These are phyloP conservation scores for Flaveria bidentis DNA, from an alignment of 129 eudicot genomes.

Conservation along the genomic window DNA sequence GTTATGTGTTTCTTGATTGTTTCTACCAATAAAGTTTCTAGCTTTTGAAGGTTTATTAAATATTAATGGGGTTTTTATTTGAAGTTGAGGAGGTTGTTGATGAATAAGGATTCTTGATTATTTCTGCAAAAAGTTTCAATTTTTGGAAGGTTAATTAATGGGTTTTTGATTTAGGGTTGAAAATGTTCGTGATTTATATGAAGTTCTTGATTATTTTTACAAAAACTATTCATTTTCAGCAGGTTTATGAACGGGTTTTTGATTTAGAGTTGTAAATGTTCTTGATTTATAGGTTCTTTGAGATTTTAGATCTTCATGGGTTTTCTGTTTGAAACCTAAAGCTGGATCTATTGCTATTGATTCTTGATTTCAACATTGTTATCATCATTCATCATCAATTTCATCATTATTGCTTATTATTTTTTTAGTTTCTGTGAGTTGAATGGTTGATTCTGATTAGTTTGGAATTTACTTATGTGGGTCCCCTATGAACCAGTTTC, in stretches of 20 bases:
- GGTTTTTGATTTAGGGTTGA: neutral
- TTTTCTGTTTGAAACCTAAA: neutral
- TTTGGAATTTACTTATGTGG: conserved; percentile 31
- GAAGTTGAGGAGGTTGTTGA: neutral
- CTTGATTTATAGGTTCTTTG: conserved; percentile 11
- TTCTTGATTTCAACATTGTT: conserved; percentile 31
- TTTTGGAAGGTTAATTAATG: neutral
- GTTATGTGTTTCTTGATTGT: conserved; percentile 20
- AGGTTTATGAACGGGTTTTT: neutral
- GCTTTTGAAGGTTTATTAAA: neutral
- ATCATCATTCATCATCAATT: conserved; percentile 2
- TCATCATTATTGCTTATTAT: neutral
- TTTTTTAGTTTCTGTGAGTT: conserved; percentile 23
- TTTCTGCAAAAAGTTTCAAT: neutral
- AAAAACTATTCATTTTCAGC: neutral
- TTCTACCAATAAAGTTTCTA: neutral
- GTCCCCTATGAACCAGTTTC: conserved; percentile 27
- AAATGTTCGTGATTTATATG: neutral
- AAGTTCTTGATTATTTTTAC: too few relatives aligned
- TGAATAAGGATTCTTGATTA: neutral
- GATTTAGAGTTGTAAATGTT: neutral
- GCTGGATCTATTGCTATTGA: neutral
- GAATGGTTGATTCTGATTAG: conserved; percentile 23
- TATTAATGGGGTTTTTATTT: conserved; percentile 1
- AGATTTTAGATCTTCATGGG: conserved; percentile 16